Percentiles rank a stretch among this genome's conserved stretches.
Evolutionary conservation across 2,329 filamentous ascomycete species (phyloP).

Genomic region (Sporothrix dimorphospora): DNA sequence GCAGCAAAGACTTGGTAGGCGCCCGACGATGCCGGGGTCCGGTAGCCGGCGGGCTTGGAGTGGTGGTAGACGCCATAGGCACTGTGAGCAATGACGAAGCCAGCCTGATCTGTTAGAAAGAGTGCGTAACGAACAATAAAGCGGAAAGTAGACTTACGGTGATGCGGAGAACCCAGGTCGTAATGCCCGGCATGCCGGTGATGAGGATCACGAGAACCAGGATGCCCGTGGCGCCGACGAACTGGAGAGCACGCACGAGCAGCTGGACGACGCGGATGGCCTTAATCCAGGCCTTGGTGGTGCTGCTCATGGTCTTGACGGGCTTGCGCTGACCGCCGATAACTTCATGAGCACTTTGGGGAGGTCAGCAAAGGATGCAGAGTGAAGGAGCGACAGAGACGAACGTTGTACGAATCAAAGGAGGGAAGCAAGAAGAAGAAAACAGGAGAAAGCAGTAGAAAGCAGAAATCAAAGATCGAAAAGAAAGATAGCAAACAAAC

Average conservation of each 20-base stretch:
- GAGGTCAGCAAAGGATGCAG: neutral
- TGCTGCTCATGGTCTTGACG: conserved; percentile 68
- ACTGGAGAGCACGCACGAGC: conserved; percentile 64
- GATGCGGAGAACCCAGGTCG: conserved; percentile 76
- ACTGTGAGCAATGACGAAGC: conserved; percentile 71
- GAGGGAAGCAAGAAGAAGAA: neutral
- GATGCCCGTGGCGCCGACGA: conserved; percentile 71
- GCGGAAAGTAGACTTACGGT: conserved; percentile 59
- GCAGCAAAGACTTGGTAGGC: conserved; percentile 88
- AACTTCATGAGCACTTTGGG: conserved; percentile 61
- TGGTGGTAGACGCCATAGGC: conserved; percentile 83
- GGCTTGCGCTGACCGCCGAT: conserved; percentile 64
- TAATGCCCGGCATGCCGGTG: conserved; percentile 63
- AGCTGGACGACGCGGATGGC: conserved; percentile 71
- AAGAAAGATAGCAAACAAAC: neutral
- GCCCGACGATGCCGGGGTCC: conserved; percentile 77
- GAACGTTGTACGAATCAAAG: too few species aligned
- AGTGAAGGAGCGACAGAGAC: neutral
- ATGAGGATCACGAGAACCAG: conserved; percentile 79
- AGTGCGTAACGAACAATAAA: neutral
- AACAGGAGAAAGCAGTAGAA: neutral
- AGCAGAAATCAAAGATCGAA: neutral
- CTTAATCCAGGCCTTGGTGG: conserved; percentile 72
- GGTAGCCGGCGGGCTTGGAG: conserved; percentile 66
- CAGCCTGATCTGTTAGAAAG: conserved; percentile 59